These are phyloP conservation scores for Thielaviopsis populi DNA, from an alignment of 2,329 filamentous ascomycete species.

Conservation along the genomic window DNA sequence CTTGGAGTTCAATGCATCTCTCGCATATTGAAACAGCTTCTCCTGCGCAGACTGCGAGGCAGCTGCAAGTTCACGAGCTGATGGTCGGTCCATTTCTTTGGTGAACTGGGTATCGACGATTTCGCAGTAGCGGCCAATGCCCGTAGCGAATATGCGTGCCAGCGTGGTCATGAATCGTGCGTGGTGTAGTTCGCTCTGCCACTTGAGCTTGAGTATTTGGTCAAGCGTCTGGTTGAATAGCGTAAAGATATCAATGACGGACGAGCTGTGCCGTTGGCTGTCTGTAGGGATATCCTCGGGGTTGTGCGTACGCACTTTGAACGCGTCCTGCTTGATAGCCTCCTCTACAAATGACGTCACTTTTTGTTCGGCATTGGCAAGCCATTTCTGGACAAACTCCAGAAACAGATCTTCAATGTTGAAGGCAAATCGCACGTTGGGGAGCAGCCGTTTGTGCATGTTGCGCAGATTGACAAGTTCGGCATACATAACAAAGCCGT, in stretches of 20 bases:
- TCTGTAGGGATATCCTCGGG: slow-evolving; percentile 52
- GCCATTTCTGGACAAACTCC: slow-evolving; percentile 94
- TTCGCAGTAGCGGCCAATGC: slow-evolving; percentile 82
- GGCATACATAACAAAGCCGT: slow-evolving; percentile 87
- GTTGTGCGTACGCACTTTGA: slow-evolving; percentile 55
- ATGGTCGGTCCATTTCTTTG: slow-evolving; percentile 84
- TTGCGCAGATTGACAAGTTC: slow-evolving; percentile 72
- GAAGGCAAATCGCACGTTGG: slow-evolving; percentile 64
- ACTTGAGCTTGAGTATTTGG: slow-evolving; percentile 70
- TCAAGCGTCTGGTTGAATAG: slow-evolving; percentile 87
- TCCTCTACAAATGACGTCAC: slow-evolving; percentile 75
- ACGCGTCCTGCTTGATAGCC: slow-evolving; percentile 79
- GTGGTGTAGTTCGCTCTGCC: slow-evolving; percentile 86
- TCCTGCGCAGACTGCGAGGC: slow-evolving; percentile 72
- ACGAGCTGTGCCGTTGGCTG: slow-evolving; percentile 80
- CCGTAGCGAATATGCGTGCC: slow-evolving; percentile 67
- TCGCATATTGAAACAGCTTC: slow-evolving; percentile 82
- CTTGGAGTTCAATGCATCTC: slow-evolving; percentile 81
- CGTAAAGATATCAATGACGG: slow-evolving; percentile 82
- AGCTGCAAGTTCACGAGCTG: slow-evolving; percentile 70
- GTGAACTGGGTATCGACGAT: slow-evolving; percentile 71
- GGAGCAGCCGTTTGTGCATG: slow-evolving; percentile 63
- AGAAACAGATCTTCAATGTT: slow-evolving; percentile 74
- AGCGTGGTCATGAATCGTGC: slow-evolving; percentile 95
- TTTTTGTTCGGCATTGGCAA: slow-evolving; percentile 62